Percentiles rank a stretch among this genome's conserved stretches.
Evolutionary conservation across 495 filamentous ascomycete species (phyloP).

Genomic region (Xylaria intraflava): DNA sequence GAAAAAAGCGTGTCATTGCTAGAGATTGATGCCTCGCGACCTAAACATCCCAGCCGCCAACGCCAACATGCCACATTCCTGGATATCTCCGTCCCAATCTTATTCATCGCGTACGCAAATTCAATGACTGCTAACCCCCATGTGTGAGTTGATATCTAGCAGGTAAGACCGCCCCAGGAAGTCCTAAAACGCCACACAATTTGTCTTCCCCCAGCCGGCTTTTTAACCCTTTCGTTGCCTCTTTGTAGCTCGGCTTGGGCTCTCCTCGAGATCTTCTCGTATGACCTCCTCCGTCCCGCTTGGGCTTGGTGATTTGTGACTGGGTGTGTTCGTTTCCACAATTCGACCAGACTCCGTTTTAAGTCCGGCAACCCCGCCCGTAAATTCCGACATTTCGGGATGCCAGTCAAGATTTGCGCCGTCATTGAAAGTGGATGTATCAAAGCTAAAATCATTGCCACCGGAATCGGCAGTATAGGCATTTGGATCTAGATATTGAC

Average conservation of each 20-base stretch:
- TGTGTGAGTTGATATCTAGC: slow-evolving; percentile 2
- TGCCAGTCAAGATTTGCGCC: slow-evolving; percentile 20
- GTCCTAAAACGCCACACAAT: not conserved
- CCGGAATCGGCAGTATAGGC: slow-evolving; percentile 45
- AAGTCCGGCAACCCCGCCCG: slow-evolving; percentile 6
- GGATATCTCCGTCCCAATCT: not conserved
- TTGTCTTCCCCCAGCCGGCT: not conserved
- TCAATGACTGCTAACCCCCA: slow-evolving; percentile 2
- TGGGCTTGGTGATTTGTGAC: slow-evolving; percentile 36
- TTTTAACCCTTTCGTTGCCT: slow-evolving; percentile 28
- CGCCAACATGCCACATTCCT: not conserved
- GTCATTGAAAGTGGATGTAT: slow-evolving; percentile 18
- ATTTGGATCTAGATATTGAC: slow-evolving; percentile 59
- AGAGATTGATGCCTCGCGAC: not conserved
- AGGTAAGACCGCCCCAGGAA: not conserved
- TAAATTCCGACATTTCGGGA: slow-evolving; percentile 18
- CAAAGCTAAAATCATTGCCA: slow-evolving; percentile 37
- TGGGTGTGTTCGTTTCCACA: slow-evolving; percentile 24
- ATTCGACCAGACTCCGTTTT: slow-evolving; percentile 21
- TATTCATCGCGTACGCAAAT: slow-evolving; percentile 4
- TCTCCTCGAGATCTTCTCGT: slow-evolving; percentile 30
- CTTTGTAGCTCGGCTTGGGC: slow-evolving; percentile 35
- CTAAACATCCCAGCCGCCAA: not conserved
- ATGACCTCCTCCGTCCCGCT: slow-evolving; percentile 42
- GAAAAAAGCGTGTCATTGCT: not conserved